Evolutionary conservation across 1,284 basidiomycete genomes (phyloP), one percentile per base, ranked within the genome.

Genomic region (Malassezia sympodialis): DNA sequence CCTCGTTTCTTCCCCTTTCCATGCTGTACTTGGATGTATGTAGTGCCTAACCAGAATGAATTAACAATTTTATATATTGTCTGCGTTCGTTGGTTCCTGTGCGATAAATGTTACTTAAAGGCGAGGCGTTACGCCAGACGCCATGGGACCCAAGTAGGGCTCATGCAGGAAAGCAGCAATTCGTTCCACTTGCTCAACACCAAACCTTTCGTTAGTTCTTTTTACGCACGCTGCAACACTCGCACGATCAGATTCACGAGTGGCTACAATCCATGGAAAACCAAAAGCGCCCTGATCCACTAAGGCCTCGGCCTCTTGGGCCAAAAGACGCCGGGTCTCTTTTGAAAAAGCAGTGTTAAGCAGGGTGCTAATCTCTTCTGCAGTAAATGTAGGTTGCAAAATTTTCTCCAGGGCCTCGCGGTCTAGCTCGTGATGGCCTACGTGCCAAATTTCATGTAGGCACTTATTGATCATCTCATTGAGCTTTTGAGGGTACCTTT

Each of bases 371-470:
- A 42, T 21, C 4, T 23, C 8, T 14, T 27, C 21, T 17, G 26
- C 32, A 4, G 31, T 23, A 24, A 54, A 50, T 0, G 3, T 14
- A 2, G 15, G 5, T 12, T 8, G 17, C 7, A 40, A 30, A 11
- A 55, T 8, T 1, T 7, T n/a, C 6, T 23, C 31, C 6, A 55
- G n/a, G 8, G 43, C 35, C 3, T 55, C 53, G 12, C n/a, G 23
- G 15, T 7, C 34, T 24, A 28, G 14, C 6, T 49, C 15, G 11
- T 19, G 23, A 3, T 42, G 24, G 14, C 48, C 48, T 8, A 45
- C 27, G 28, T 37, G 34, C 71, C 71, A 73, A 50, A 68, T 58
- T 12, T 62, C 62, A 1, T 56, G 53, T 42, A 63, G 65, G 37
- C 58, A 60, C 14, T 56, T 56, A 6, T 61, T 57, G 11, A 61